These are phyloP conservation scores for Pythium apleroticum DNA, from an alignment of 352 stramenopile species.

Conservation along the genomic window DNA sequence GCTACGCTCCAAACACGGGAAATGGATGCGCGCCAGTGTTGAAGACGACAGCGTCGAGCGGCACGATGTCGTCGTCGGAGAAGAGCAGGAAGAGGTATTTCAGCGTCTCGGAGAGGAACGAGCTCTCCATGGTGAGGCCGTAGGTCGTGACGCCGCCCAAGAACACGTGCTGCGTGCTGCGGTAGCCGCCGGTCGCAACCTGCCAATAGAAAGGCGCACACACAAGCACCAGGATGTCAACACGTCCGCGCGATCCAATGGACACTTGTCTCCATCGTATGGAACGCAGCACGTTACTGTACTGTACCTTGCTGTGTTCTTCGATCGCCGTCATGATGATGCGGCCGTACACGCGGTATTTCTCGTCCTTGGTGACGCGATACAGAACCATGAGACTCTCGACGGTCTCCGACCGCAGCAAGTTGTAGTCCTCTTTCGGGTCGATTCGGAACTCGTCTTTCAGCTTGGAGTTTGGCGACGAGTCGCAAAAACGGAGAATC, in stretches of 20 bases:
- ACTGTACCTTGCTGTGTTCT: constrained; percentile 54
- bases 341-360: constrained; percentile 78
- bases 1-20: constrained; percentile 19
- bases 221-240: background rate
- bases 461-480: constrained; percentile 7
- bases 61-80: constrained; percentile 61
- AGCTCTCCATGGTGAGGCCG: constrained; percentile 77
- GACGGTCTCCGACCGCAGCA: constrained; percentile 84
- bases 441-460: constrained; percentile 25
- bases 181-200: constrained; percentile 61
- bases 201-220: constrained; percentile 23
- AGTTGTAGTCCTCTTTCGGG: constrained; percentile 53
- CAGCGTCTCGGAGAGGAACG: constrained; percentile 91
- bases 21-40: constrained; percentile 87
- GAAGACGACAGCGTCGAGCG: constrained; percentile 79
- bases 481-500: constrained; percentile 49
- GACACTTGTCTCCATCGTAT: too few relatives aligned
- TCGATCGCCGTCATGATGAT: constrained; percentile 81
- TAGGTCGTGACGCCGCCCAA: constrained; percentile 27
- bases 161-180: constrained; percentile 58
- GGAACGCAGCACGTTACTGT: background rate
- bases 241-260: background rate
- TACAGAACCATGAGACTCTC: constrained; percentile 91
- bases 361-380: constrained; percentile 76
- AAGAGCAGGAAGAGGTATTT: constrained; percentile 93